Evolutionary conservation across 2,329 filamentous ascomycete species (phyloP).

Genomic region (Aspergillus fumigatiaffinis): DNA sequence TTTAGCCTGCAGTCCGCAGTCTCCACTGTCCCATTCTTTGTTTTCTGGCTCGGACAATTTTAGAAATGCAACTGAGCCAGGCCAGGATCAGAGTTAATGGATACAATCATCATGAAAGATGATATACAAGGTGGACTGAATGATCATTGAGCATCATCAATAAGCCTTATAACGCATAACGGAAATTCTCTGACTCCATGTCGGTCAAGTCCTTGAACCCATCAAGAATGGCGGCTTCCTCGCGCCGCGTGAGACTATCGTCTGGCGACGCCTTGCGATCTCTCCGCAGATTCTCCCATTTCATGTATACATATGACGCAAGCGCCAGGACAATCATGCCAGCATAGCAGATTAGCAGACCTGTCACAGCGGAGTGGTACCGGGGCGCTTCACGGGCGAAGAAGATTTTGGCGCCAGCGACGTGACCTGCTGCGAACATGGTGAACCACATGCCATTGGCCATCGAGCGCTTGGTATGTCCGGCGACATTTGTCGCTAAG

Average conservation of each 20-base stretch:
- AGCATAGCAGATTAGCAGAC: conserved; percentile 42
- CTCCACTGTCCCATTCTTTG: neutral
- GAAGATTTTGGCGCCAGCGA: conserved; percentile 48
- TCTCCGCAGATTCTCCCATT: conserved; percentile 22
- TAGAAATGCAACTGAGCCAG: no score
- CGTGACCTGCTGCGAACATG: conserved; percentile 47
- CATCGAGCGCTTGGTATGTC: conserved; percentile 50
- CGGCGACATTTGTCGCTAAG: conserved; percentile 45
- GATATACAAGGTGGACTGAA: neutral
- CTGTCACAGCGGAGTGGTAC: conserved; percentile 44
- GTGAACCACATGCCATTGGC: conserved; percentile 50
- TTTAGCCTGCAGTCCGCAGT: neutral
- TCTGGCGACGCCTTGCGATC: conserved; percentile 6
- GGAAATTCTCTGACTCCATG: conserved; percentile 33
- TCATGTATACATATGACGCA: conserved; percentile 22
- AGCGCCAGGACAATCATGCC: conserved; percentile 36
- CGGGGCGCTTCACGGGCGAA: conserved; percentile 42
- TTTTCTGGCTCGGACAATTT: neutral
- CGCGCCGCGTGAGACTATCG: neutral
- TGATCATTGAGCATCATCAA: neutral
- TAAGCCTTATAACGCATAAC: conserved; percentile 22
- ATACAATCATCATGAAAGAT: neutral
- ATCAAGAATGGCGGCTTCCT: conserved; percentile 24
- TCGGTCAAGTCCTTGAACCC: conserved; percentile 37
- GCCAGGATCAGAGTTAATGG: neutral